Percentiles rank a stretch among this genome's conserved stretches.
These are phyloP conservation scores for Eucalyptus pauciflora DNA, from an alignment of 345 rosid genomes.

Conservation along the genomic window DNA sequence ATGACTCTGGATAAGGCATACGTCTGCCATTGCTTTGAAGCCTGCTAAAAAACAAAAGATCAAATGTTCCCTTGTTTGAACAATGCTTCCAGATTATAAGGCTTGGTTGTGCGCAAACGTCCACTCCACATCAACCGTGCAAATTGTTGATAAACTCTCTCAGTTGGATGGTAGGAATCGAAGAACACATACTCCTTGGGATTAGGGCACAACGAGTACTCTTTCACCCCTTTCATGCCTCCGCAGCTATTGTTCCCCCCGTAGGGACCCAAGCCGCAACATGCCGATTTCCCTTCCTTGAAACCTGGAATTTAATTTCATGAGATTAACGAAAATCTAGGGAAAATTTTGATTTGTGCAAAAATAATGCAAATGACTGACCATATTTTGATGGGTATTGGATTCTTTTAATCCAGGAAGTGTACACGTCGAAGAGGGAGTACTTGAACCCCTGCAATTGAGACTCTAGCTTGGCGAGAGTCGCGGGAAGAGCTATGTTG, in stretches of 20 bases:
- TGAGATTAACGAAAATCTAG: background rate
- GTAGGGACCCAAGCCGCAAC: slow-evolving; percentile 12
- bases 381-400: slow-evolving; percentile 5
- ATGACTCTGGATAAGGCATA: background rate
- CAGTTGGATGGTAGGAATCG: background rate
- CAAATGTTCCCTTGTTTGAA: background rate
- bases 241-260: background rate
- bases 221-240: background rate
- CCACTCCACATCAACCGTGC: slow-evolving; percentile 7
- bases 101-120: background rate
- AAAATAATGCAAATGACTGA: background rate
- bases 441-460: background rate
- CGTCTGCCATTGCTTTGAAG: background rate
- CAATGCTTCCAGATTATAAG: background rate
- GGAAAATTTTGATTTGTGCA: background rate
- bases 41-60: rapidly evolving
- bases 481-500: background rate
- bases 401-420: background rate
- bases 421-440: background rate
- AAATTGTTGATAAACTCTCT: background rate
- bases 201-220: background rate
- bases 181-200: background rate
- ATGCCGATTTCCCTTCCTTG: background rate
- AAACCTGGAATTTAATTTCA: background rate
- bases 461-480: background rate